phyloP scores from a whole-genome alignment of 495 filamentous ascomycete genomes.

The Neurospora sp. region DNA sequence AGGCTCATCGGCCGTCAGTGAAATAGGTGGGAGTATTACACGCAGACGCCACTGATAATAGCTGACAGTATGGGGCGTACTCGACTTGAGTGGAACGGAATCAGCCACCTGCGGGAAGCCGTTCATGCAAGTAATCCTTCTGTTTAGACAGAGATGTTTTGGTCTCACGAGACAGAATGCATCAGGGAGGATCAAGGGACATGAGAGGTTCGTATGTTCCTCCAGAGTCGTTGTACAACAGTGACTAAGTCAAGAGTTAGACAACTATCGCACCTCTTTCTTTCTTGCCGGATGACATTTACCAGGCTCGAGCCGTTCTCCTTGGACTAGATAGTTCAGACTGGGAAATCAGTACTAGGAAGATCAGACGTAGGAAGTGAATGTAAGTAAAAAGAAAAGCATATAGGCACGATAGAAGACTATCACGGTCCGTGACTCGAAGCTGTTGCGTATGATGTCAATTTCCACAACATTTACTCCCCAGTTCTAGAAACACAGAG shows the following conservation, averaged over 20 bases:
- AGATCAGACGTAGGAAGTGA: not conserved
- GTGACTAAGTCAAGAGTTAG: not conserved
- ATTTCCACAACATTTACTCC: no score
- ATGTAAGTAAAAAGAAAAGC: not conserved
- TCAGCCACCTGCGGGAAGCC: not conserved
- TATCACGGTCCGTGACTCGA: no score
- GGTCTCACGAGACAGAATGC: not conserved
- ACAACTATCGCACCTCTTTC: not conserved
- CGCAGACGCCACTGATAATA: not conserved
- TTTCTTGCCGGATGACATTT: not conserved
- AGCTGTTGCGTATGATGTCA: no score
- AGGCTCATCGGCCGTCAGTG: not conserved
- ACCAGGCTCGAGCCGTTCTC: not conserved
- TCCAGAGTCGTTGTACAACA: not conserved
- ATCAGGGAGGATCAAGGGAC: not conserved
- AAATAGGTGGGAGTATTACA: not conserved
- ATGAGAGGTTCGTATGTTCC: not conserved
- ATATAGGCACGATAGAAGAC: no score
- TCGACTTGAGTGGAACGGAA: not conserved
- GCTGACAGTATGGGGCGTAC: not conserved
- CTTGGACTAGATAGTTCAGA: not conserved
- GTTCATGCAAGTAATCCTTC: not conserved
- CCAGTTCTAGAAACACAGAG: no score
- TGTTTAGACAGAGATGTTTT: not conserved
- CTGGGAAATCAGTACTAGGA: not conserved